Evolutionary conservation across 169 alveolate species (phyloP).

Genomic region (Cyclospora cayetanensis): DNA sequence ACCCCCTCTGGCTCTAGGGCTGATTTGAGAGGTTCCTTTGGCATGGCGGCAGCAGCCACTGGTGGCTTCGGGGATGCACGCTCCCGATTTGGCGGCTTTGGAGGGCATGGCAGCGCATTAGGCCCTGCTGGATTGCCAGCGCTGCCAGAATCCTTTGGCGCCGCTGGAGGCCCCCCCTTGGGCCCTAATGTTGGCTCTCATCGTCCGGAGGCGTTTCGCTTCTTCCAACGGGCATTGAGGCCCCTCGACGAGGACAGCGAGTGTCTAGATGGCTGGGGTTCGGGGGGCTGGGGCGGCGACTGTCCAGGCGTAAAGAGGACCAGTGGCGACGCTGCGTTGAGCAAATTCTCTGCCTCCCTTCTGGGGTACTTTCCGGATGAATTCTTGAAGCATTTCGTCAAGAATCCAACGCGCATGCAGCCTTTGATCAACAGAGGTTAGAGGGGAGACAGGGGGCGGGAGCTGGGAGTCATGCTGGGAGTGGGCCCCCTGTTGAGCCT

Average conservation of each 20-base stretch:
- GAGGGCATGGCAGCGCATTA: too few relatives aligned
- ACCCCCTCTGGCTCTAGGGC: too few relatives aligned
- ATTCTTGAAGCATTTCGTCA: constrained; percentile 8
- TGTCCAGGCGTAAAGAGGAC: constrained; percentile 12
- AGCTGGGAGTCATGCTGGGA: too few relatives aligned
- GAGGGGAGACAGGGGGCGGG: not conserved
- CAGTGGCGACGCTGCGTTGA: constrained; percentile 25
- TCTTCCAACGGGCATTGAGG: not conserved
- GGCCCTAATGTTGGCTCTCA: too few relatives aligned
- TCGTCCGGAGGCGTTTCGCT: not conserved
- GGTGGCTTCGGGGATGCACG: too few relatives aligned
- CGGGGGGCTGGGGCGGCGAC: constrained; percentile 13
- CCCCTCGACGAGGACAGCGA: not conserved
- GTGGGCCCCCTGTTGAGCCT: too few relatives aligned
- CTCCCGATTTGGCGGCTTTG: too few relatives aligned
- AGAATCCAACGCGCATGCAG: not conserved
- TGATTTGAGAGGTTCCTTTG: too few relatives aligned
- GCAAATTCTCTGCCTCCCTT: constrained; percentile 36
- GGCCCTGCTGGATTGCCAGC: too few relatives aligned
- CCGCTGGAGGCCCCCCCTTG: too few relatives aligned
- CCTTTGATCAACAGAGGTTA: constrained; percentile 55
- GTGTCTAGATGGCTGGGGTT: not conserved
- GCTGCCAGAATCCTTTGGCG: too few relatives aligned
- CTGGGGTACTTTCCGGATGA: constrained; percentile 32
- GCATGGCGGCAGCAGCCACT: too few relatives aligned